Percentiles rank a stretch among this genome's conserved stretches.
Conservation (phyloP, 805 yeast species). For the Maudiozyma pseudohumilis region DNA sequence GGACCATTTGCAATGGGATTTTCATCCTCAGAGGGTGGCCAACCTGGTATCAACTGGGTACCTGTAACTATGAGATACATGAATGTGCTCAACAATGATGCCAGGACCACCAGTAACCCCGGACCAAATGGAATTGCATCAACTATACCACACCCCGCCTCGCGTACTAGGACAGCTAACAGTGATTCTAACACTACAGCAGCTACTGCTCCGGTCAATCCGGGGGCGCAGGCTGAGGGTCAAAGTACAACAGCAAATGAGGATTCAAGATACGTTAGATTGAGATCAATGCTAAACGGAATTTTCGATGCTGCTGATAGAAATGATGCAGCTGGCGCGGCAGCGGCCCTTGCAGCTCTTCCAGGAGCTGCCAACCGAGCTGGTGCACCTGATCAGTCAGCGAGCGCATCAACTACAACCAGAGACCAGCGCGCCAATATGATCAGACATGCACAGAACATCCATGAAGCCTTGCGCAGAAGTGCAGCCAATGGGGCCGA, state of each 20-base stretch:
- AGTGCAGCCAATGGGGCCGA: neutral
- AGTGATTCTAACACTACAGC: neutral
- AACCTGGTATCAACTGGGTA: constrained; percentile 12
- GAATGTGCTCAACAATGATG: constrained; percentile 4
- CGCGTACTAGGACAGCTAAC: neutral
- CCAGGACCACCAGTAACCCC: constrained; percentile 3
- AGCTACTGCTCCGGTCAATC: neutral
- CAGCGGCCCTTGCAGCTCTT: neutral
- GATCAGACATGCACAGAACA: neutral
- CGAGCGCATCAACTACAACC: too few species aligned
- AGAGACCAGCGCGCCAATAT: too few species aligned
- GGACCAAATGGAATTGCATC: constrained; percentile 1
- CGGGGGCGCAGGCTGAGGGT: neutral
- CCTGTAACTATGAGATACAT: constrained; percentile 9
- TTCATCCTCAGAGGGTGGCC: too few species aligned
- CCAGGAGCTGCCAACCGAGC: neutral
- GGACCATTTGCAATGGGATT: too few species aligned
- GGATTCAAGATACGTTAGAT: neutral
- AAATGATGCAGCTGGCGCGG: neutral
- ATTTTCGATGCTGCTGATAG: neutral
- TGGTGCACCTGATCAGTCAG: too few species aligned
- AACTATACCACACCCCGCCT: too few species aligned
- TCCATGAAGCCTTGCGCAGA: neutral
- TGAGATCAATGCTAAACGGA: neutral
- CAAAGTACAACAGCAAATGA: neutral